Evolutionary conservation across 1,284 basidiomycete genomes (phyloP).

Genomic region (Coniferiporia sulphurascens): DNA sequence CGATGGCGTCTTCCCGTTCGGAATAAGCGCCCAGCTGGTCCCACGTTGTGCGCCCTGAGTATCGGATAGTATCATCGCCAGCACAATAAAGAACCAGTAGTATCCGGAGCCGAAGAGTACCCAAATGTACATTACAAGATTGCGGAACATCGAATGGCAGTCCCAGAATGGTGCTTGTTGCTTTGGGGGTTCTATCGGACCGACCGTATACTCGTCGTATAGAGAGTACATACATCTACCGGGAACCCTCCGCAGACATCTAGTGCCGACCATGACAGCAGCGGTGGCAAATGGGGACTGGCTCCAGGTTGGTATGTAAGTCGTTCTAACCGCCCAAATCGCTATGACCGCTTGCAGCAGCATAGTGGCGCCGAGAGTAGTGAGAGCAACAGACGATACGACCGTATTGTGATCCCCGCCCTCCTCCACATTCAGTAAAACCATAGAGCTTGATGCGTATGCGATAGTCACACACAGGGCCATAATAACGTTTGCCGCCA

Average conservation of each 20-base stretch:
- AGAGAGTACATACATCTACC: constrained; percentile 16
- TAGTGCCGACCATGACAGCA: background rate
- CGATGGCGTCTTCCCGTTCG: background rate
- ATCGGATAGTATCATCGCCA: constrained; percentile 9
- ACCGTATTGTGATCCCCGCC: background rate
- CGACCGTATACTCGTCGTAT: background rate
- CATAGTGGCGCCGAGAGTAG: background rate
- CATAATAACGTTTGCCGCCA: background rate
- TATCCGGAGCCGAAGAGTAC: constrained; percentile 9
- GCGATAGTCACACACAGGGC: background rate
- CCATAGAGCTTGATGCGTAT: constrained; percentile 6
- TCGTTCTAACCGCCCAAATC: background rate
- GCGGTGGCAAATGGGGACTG: background rate
- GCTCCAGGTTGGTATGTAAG: constrained; percentile 3
- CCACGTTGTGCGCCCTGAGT: constrained; percentile 8
- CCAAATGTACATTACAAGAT: constrained; percentile 9
- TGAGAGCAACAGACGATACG: background rate
- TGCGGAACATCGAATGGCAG: constrained; percentile 8
- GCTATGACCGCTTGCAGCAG: background rate
- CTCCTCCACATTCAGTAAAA: background rate
- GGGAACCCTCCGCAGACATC: background rate
- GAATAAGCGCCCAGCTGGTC: background rate
- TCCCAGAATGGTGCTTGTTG: background rate
- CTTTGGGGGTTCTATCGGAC: background rate
- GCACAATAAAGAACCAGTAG: constrained; percentile 16